These are phyloP conservation scores for Heteromeles arbutifolia DNA, from an alignment of 306 rosid genomes.

Conservation along the genomic window DNA sequence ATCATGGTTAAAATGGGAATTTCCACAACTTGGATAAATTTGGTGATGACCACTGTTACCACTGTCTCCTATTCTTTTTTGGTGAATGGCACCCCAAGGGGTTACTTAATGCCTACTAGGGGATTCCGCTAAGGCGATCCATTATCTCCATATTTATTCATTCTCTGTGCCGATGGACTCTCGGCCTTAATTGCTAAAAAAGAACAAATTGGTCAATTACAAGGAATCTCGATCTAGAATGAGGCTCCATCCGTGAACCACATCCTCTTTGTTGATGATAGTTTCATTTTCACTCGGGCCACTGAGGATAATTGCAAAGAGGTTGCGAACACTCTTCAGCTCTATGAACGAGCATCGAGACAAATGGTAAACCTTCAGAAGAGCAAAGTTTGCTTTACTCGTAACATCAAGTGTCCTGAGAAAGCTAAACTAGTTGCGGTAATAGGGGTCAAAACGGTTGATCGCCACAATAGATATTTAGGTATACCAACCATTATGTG, in stretches of 20 bases:
- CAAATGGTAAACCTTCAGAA: not conserved
- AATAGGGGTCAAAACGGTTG: not conserved
- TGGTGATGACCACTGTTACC: not conserved
- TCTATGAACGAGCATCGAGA: not conserved
- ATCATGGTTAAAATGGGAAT: not conserved
- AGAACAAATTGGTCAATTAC: not conserved
- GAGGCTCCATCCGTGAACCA: no score
- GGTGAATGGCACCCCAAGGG: not conserved
- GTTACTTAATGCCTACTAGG: not conserved
- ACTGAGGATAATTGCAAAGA: no score
- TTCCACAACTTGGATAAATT: no score
- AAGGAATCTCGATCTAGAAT: not conserved
- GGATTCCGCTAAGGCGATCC: not conserved
- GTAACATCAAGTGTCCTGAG: not conserved
- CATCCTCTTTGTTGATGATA: no score
- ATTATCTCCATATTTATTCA: not conserved
- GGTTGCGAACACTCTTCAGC: not conserved
- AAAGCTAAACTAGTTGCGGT: not conserved
- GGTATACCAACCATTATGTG: not conserved
- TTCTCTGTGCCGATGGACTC: not conserved
- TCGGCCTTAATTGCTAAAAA: not conserved
- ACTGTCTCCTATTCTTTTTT: no score
- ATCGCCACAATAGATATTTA: no score
- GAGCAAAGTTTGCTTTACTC: not conserved
- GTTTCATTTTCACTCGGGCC: no score